Evolutionary conservation across 2,329 filamentous ascomycete genomes (phyloP).

Genomic region (Nannizzia gypsea): DNA sequence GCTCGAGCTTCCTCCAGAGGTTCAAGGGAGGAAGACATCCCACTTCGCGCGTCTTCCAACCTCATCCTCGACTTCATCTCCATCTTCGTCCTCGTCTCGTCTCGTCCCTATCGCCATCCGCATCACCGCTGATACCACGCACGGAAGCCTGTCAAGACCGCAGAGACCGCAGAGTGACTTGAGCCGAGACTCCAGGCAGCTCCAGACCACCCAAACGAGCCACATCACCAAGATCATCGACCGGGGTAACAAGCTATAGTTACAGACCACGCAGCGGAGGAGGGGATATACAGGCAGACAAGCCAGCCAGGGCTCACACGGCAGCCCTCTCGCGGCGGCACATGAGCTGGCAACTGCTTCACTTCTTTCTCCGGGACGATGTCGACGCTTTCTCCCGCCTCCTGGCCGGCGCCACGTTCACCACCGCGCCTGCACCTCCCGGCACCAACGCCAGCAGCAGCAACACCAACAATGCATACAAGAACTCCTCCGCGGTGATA

Average conservation of each 20-base stretch:
- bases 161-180: background rate
- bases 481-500: conserved; percentile 15
- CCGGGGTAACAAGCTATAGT: background rate
- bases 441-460: background rate
- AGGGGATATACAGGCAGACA: conserved; percentile 21
- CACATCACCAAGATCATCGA: background rate
- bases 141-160: background rate
- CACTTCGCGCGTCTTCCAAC: background rate
- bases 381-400: conserved; percentile 87
- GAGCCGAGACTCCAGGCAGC: background rate
- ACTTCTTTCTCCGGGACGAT: conserved; percentile 94
- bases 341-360: conserved; percentile 97
- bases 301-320: conserved; percentile 22
- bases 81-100: background rate
- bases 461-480: background rate
- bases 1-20: background rate
- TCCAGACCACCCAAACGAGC: background rate
- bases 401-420: conserved; percentile 59
- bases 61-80: background rate
- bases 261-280: conserved; percentile 40
- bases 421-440: conserved; percentile 21
- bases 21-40: background rate
- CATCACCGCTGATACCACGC: background rate
- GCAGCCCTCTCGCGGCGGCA: conserved; percentile 33
- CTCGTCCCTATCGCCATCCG: background rate